phyloP scores from a whole-genome alignment of 2,329 filamentous ascomycete genomes.

The Hypoxylon sp. region DNA sequence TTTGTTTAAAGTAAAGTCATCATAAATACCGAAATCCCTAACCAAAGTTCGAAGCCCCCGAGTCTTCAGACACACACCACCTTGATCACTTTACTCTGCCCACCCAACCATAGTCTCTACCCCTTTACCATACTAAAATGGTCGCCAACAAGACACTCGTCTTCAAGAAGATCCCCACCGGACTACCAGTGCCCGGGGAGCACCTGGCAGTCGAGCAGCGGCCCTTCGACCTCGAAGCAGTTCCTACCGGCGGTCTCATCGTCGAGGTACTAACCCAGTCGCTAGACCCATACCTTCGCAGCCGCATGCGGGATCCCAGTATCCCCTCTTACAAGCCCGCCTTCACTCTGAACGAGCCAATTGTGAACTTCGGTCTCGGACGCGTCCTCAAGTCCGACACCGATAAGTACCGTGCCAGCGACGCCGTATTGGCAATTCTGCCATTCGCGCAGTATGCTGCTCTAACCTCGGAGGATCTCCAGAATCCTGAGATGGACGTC shows the following conservation, averaged over 20 bases:
- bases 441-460: constrained; percentile 75
- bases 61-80: background rate
- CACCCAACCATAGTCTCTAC: background rate
- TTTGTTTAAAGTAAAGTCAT: background rate
- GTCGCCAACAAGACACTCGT: constrained; percentile 77
- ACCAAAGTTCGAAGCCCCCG: background rate
- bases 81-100: background rate
- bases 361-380: constrained; percentile 72
- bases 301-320: constrained; percentile 73
- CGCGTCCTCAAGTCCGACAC: constrained; percentile 77
- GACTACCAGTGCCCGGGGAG: constrained; percentile 74
- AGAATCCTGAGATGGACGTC: constrained; percentile 54
- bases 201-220: constrained; percentile 73
- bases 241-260: constrained; percentile 72
- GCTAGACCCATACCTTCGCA: constrained; percentile 81
- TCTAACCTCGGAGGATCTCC: constrained; percentile 63
- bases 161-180: constrained; percentile 74
- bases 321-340: constrained; percentile 73
- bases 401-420: constrained; percentile 72
- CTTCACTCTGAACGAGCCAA: constrained; percentile 71
- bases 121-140: constrained; percentile 55
- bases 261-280: constrained; percentile 77
- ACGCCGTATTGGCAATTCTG: constrained; percentile 69
- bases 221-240: constrained; percentile 72
- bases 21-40: background rate